phyloP scores from a whole-genome alignment of 345 rosid species.

The Turnera subulata region DNA sequence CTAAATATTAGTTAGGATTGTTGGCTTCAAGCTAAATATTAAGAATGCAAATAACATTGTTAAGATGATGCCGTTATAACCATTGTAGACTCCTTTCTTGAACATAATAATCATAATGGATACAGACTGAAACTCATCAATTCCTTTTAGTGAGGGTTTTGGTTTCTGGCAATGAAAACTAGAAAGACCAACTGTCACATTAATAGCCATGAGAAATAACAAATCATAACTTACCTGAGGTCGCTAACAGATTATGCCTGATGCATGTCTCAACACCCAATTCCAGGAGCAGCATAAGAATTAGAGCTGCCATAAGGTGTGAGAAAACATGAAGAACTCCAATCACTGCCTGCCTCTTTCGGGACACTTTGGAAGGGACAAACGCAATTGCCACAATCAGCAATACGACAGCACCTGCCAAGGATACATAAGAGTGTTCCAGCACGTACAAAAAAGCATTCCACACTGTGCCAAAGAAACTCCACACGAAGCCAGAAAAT shows the following conservation, averaged over 20 bases:
- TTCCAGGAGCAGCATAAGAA: conserved; percentile 92
- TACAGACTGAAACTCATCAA: not conserved
- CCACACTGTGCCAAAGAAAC: conserved; percentile 83
- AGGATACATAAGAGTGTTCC: conserved; percentile 76
- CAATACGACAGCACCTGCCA: conserved; percentile 64
- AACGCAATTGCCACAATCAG: conserved; percentile 62
- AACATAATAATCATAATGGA: too few species aligned
- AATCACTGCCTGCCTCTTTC: conserved; percentile 67
- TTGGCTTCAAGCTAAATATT: too few species aligned
- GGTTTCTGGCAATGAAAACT: not conserved
- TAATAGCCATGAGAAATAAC: not conserved
- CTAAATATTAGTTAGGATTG: too few species aligned
- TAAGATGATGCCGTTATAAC: too few species aligned
- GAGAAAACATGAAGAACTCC: conserved; percentile 88
- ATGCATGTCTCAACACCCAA: conserved; percentile 90
- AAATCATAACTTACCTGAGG: conserved; percentile 58
- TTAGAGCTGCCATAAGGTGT: conserved; percentile 82
- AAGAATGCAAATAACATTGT: too few species aligned
- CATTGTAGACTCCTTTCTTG: too few species aligned
- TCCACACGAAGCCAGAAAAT: conserved; percentile 78
- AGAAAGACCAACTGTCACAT: not conserved
- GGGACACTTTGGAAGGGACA: conserved; percentile 81
- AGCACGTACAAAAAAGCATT: conserved; percentile 57
- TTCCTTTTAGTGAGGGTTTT: too few species aligned
- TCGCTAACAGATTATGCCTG: conserved; percentile 85